Evolutionary conservation across 305 asterid genomes (phyloP).

Genomic region (Stenogyne calaminthoides): DNA sequence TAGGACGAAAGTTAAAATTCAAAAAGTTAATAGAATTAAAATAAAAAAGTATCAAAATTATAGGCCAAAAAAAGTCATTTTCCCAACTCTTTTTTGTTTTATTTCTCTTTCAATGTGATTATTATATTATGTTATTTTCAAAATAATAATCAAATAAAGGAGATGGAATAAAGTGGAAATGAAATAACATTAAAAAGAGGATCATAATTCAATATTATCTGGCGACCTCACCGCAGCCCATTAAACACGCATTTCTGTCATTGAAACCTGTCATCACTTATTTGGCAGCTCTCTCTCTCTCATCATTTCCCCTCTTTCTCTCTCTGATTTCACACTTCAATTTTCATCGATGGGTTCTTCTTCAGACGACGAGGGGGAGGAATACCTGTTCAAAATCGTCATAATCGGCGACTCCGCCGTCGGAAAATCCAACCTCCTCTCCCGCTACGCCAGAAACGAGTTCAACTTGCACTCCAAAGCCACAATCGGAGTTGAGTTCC

Average conservation of each 20-base stretch:
- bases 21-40: too few species aligned
- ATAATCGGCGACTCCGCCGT: slow-evolving; percentile 82
- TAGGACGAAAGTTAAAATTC: too few species aligned
- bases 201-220: neutral
- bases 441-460: slow-evolving; percentile 81
- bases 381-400: slow-evolving; percentile 72
- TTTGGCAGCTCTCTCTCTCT: slow-evolving; percentile 37
- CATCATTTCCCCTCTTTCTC: slow-evolving; percentile 19
- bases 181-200: neutral
- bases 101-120: neutral
- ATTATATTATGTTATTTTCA: neutral
- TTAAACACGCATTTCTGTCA: slow-evolving; percentile 35
- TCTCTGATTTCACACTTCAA: neutral
- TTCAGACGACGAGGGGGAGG: slow-evolving; percentile 81
- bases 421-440: slow-evolving; percentile 69
- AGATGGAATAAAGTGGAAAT: neutral
- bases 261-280: slow-evolving; percentile 27
- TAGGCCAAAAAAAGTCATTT: too few species aligned
- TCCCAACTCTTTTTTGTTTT: too few species aligned
- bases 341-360: slow-evolving; percentile 45
- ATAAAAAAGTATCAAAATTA: too few species aligned
- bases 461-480: slow-evolving; percentile 73
- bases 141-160: neutral
- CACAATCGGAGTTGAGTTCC: slow-evolving; percentile 81
- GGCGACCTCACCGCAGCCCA: slow-evolving; percentile 2